Base-by-base conservation (phyloP, 2,329 filamentous ascomycete genomes). In the Fusarium pininemorale region DNA sequence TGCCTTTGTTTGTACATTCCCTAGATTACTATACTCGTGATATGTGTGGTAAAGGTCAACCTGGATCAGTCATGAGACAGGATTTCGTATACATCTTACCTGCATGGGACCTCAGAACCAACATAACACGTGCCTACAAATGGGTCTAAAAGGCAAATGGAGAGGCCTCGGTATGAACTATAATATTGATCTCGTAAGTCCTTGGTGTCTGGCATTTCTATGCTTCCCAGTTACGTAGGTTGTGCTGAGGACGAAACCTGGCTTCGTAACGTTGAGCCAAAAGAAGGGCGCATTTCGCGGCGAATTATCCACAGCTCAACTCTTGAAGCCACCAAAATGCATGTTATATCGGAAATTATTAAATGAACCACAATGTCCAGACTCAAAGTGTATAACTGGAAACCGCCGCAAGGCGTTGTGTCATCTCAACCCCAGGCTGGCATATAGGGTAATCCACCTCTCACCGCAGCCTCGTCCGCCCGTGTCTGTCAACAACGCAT, bases 361-460 rank as follows among this genome's bases (percentile, higher is more conserved):
- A 38, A 3, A 54, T 16, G 1, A 26, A 3, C 10, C 7, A 16
- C 7, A 16, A 16, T 12, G 0, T 2, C 6, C 2, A 38, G 4
- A 9, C 6, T 26, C 18, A 13, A 6, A 24, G 5, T 22, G 18
- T 1, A 5, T 16, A 20, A 9, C n/a, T 11, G 13, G 20, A 10
- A 22, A n/a, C 14, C 18, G 7, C 3, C 4, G 24, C 10, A 15
- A 26, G 10, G 4, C 7, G 24, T 14, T 39, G 35, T 54, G 24
- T 12, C 18, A 39, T 28, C 35, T 22, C 39, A 18, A 6, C 18
- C 14, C n/a, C 13, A 28, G 32, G 9, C 26, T 26, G 38, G 18
- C 16, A 15, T 69, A 55, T 47, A 69, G 63, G 66, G 66, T 69
- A 69, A 39, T 24, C 26, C 18, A 26, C 22, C 6, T 26, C 44